These are phyloP conservation scores for Plasmodium gonderi DNA, from an alignment of 169 alveolate genomes.

Conservation along the genomic window DNA sequence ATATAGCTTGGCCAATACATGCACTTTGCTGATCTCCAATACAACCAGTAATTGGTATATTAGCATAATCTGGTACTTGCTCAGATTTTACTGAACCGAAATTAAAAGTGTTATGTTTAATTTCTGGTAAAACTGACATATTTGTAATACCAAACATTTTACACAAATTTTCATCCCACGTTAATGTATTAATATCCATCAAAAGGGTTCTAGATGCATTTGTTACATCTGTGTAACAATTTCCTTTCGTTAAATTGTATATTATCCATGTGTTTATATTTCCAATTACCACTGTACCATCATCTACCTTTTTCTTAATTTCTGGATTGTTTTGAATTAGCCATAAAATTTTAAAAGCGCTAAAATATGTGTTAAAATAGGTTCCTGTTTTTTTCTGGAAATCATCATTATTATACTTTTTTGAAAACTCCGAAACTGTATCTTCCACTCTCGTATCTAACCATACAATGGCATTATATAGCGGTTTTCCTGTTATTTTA, in stretches of 20 bases:
- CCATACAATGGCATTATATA: slow-evolving; percentile 96
- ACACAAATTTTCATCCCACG: slow-evolving; percentile 91
- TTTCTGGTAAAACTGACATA: slow-evolving; percentile 78
- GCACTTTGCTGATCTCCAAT: slow-evolving; percentile 95
- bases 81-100: slow-evolving; percentile 79
- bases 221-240: slow-evolving; percentile 91
- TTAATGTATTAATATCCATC: slow-evolving; percentile 89
- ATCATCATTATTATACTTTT: slow-evolving; percentile 77
- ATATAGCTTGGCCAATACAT: slow-evolving; percentile 91
- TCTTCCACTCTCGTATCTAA: slow-evolving; percentile 90
- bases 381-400: slow-evolving; percentile 91
- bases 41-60: slow-evolving; percentile 90
- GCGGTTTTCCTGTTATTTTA: slow-evolving; percentile 88
- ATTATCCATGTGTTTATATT: slow-evolving; percentile 92
- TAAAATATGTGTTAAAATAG: slow-evolving; percentile 91
- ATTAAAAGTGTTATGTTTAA: slow-evolving; percentile 79
- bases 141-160: slow-evolving; percentile 80
- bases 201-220: slow-evolving; percentile 95
- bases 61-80: slow-evolving; percentile 77
- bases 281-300: slow-evolving; percentile 87
- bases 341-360: slow-evolving; percentile 87
- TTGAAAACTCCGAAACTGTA: slow-evolving; percentile 78
- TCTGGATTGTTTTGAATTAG: slow-evolving; percentile 84
- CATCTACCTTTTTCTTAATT: slow-evolving; percentile 76
- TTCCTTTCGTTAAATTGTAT: slow-evolving; percentile 84